Evolutionary conservation across 2,329 filamentous ascomycete species (phyloP).

Genomic region (Fusarium chaquense): DNA sequence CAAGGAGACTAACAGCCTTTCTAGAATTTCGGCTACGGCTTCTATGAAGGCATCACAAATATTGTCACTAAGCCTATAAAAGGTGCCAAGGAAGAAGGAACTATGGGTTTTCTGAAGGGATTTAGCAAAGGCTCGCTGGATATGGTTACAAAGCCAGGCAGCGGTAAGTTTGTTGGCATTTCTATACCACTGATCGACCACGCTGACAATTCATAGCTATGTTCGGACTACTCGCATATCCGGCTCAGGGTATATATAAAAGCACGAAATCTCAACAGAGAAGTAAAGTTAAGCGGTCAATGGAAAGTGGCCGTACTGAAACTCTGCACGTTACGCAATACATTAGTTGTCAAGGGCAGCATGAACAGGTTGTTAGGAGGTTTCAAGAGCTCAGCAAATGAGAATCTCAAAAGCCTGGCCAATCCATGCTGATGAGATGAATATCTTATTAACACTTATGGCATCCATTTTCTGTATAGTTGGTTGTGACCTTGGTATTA

Average conservation of each 20-base stretch:
- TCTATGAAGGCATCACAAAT: neutral
- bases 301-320: neutral
- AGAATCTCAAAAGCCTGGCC: neutral
- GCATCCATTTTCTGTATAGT: neutral
- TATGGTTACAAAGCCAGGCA: neutral
- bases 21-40: conserved; percentile 1
- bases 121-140: neutral
- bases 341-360: neutral
- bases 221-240: neutral
- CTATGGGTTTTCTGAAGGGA: neutral
- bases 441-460: accelerated
- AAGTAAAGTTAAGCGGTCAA: neutral
- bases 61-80: neutral
- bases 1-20: neutral
- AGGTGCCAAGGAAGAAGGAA: neutral
- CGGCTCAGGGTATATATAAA: neutral
- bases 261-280: neutral
- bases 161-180: neutral
- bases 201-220: neutral
- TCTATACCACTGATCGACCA: neutral
- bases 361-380: neutral
- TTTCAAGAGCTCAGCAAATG: neutral
- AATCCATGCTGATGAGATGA: neutral
- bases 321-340: neutral
- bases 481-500: neutral